Evolutionary conservation across 2,329 filamentous ascomycete genomes (phyloP), one percentile per base, ranked within the genome.

Genomic region (Paracorniculantispora psalliotae): DNA sequence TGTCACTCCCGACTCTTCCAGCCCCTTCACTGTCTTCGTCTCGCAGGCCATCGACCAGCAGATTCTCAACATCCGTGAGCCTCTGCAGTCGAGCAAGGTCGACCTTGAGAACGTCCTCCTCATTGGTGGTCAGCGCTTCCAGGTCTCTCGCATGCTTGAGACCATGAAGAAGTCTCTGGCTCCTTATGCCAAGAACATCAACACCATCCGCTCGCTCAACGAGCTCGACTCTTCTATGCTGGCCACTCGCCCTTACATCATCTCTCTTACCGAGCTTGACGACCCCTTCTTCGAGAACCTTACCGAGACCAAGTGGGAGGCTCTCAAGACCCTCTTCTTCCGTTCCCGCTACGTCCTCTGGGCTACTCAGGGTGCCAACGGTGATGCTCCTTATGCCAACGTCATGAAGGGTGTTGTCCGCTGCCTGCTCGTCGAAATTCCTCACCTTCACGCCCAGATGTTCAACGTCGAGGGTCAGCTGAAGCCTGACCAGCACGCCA

Each of bases 31-130:
- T 21, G 33, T 61, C n/a, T 61, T 62, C 30, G 55, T 61, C 39
- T 57, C 61, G 7, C 61, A 62, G 51, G 59, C 61, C 33, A 39
- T 61, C 47, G 61, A 62, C 47, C 39, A 56, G 41, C 49, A 58
- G 41, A 50, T 62, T 13, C 17, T 44, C 28, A 54, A 56, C 26
- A 44, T 62, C 5, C 61, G 59, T 7, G 51, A 59, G 26, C 61
- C 61, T 35, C 55, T 61, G 35, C 43, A 50, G 30, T 44, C 50
- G 19, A 49, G 46, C 48, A 61, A 53, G 23, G 58, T 56, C 25
- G 48, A 51, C 30, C 57, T 59, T 19, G 50, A 61, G 23, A 48
- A 62, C 15, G 39, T 62, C 12, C 43, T 62, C 30, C 37, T 62
- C 21, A 54, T 62, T 13, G 61, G 61, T 59, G 61, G 61, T 15